Evolutionary conservation across 345 rosid genomes (phyloP), one percentile per base, ranked within the genome.

Genomic region (Salix arbutifolia): DNA sequence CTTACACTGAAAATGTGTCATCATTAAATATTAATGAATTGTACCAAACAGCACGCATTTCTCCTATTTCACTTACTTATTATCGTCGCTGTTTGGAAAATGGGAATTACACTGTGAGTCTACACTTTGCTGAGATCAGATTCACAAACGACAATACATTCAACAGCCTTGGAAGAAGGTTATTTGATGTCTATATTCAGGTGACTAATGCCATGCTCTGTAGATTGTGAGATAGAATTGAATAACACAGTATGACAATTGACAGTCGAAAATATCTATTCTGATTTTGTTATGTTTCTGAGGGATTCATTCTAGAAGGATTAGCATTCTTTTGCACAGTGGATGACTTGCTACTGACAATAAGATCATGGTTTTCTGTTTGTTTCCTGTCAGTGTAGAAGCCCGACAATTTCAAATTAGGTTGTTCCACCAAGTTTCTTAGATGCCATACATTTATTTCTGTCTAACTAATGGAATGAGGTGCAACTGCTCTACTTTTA

Each of bases 161-260:
- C 35, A 56, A 4, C 23, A 78, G 78, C 60, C 82, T 84, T 7
- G 84, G 82, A 9, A 75, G 77, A 69, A 78, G 86, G 48, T 17
- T 72, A 8, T 84, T 84, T 30, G 65, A 84, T 50, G 23, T 84
- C 42, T 75, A 84, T 68, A 56, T 84, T 61, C 86, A 84, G 86
- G 86, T 80, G 72, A 70, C 10, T 33, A 38, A 12, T 35, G 25
- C 23, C 2, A 7, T 11, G 60, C 21, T 19, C 60, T 56, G 6
- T 56, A n/a, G 62, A n/a, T 23, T 9, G 14, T 56, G 28, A 56
- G 50, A n/a, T n/a, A 56, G 5, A 11, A 21, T 9, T 56, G 62
- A 56, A 56, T 0, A 56, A n/a, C 62, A 56, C 62, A n/a, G 12
- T 56, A 23, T 56, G 26, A 56, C 28, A 56, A 8, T n/a, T 56